Evolutionary conservation across 768 basidiomycete species (phyloP), one percentile per base, ranked within the genome.

Genomic region (Boletus vermiculosoides): DNA sequence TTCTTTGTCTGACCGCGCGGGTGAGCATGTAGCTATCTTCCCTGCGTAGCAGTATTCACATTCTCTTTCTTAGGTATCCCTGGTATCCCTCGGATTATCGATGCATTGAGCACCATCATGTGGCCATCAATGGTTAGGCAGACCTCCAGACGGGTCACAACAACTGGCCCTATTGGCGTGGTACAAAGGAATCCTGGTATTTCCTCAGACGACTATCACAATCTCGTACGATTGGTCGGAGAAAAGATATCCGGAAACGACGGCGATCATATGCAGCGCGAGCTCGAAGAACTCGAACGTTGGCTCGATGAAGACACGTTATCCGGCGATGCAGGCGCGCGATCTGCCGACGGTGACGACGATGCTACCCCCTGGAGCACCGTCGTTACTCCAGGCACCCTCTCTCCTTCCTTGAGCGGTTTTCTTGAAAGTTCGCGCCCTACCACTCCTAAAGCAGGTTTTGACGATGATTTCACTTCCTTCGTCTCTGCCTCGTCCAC

Each of bases 81-180:
- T 16, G 81, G 81, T 13, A 79, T 91, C 34, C 80, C 83, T 31
- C 84, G 92, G 25, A 84, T 92, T 9, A 63, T 90, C 20, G 90
- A 92, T 65, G 88, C 91, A 12, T 74, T 94, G 44, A 87, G 89
- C 69, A 92, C 92, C 1, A 83, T 94, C 63, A 91, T 93, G 86
- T 94, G 91, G 91, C 87, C 91, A 5, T 87, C 87, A 0, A 86
- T 94, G 82, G 72, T 81, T 45, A 64, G 52, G 4, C 61, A 56
- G 37, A 31, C 52, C 28, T 51, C 55, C 45, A 59, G 57, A 45
- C 45, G 54, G 3, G 31, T 13, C 16, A 47, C 46, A 0, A 36
- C 46, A n/a, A 23, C 52, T 28, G 45, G 40, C 36, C 42, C 45
- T 30, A 45, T 51, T 30, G 36, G 48, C 2, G 22, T 54, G n/a